Evolutionary conservation across 2,329 filamentous ascomycete genomes (phyloP).

Genomic region (Aulographum hederae): DNA sequence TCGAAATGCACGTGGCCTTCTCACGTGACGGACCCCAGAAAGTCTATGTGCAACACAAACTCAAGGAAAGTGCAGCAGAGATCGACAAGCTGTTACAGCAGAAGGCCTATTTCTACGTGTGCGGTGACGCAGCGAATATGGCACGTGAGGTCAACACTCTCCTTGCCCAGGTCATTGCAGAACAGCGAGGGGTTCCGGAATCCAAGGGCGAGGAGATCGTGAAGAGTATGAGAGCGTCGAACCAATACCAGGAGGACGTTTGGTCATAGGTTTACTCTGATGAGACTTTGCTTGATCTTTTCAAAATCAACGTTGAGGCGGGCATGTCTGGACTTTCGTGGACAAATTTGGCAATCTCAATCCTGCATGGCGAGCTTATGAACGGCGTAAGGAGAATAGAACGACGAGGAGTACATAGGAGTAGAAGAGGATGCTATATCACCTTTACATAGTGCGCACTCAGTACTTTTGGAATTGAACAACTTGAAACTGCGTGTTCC

Average conservation of each 20-base stretch:
- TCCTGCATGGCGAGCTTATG: too few species aligned
- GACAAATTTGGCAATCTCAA: too few species aligned
- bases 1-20: conserved; percentile 84
- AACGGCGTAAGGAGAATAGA: too few species aligned
- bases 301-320: too few species aligned
- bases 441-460: too few species aligned
- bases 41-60: conserved; percentile 88
- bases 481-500: too few species aligned
- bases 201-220: conserved; percentile 90
- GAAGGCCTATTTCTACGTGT: conserved; percentile 91
- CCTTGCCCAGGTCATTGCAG: conserved; percentile 71
- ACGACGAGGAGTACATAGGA: too few species aligned
- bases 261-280: conserved; percentile 36
- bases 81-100: conserved; percentile 76
- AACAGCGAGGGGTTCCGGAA: conserved; percentile 65
- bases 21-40: conserved; percentile 78
- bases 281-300: too few species aligned
- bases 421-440: too few species aligned
- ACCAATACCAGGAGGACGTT: conserved; percentile 82
- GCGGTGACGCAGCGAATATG: conserved; percentile 95
- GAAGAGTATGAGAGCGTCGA: conserved; percentile 86
- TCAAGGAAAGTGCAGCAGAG: conserved; percentile 67
- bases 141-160: conserved; percentile 79
- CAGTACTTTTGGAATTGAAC: too few species aligned
- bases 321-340: too few species aligned